Base-by-base conservation (phyloP, 352 stramenopile species). In the Globisporangium emineosum region DNA sequence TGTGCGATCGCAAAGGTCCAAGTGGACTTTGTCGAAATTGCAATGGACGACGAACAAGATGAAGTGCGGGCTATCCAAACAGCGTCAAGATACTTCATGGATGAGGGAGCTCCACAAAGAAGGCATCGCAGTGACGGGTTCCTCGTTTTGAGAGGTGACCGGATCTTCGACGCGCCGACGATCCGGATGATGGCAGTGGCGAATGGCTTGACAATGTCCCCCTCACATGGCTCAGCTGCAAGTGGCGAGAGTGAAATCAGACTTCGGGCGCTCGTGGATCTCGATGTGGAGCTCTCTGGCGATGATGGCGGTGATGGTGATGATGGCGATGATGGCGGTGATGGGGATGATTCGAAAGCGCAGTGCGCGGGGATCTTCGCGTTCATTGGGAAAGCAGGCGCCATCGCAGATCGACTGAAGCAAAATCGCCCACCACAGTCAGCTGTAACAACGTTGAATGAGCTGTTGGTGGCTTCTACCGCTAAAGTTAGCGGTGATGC, bases 141-240 rank as follows among this genome's bases (percentile, higher is more conserved):
- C n/a, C 40, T 74, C 43, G 32, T 66, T 9, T 15, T 68, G 23
- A 15, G 60, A n/a, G 52, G 50, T 33, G 29, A 57, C 21, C 68
- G 55, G 15, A 56, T 60, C 53, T 74, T 74, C 21, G 65, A 74
- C 30, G 65, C 65, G 17, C 53, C 68, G n/a, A 72, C 68, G 19
- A 60, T 74, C 33, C 54, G 56, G 25, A 74, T 74, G 65, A 74
- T 74, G 68, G 50, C 67, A 12, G 29, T 57, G 19, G 47, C 57
- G 10, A 30, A 23, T 1, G 43, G 54, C 29, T 40, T 40, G 1
- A 21, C 37, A 45, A 21, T 45, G 15, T 21, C 15, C 15, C 21
- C 5, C 9, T 21, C 51, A 10, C 50, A 3, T 40, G 50, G 17
- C 15, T 15, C 27, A 27, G 8, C 10, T 6, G 1, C n/a, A 5